These are phyloP conservation scores for Tetraselmis chui DNA, from an alignment of 139 green algal species.

Conservation along the genomic window DNA sequence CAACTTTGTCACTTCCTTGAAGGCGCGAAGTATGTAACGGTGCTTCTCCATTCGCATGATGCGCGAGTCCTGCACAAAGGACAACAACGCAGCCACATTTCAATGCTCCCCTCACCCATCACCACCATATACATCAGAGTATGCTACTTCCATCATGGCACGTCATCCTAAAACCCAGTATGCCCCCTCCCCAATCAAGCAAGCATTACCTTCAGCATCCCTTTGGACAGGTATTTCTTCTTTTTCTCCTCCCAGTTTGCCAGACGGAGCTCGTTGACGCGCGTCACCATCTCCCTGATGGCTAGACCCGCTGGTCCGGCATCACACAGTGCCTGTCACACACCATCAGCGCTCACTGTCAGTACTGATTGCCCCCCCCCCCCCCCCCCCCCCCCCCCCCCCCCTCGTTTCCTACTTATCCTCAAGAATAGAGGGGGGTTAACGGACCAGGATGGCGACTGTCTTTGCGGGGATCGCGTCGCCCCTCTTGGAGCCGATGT, in stretches of 20 bases:
- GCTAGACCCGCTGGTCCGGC: not conserved
- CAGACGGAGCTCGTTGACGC: not conserved
- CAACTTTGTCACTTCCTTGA: not conserved
- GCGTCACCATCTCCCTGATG: not conserved
- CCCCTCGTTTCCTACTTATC: too few relatives aligned
- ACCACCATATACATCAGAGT: too few relatives aligned
- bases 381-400: too few relatives aligned
- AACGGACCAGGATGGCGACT: not conserved
- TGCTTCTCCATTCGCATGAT: not conserved
- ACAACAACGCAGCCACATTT: too few relatives aligned
- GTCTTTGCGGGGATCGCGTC: not conserved
- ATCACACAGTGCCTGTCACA: not conserved
- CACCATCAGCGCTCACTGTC: not conserved
- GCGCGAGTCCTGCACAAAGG: not conserved
- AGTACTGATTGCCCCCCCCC: too few relatives aligned
- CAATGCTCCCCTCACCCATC: too few relatives aligned
- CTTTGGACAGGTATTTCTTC: not conserved
- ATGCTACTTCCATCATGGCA: too few relatives aligned
- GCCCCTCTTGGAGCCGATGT: not conserved
- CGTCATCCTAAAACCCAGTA: too few relatives aligned
- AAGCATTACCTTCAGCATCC: not conserved
- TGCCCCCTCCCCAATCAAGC: too few relatives aligned
- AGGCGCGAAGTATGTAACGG: not conserved
- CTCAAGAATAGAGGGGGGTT: too few relatives aligned
- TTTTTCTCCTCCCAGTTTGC: not conserved